These are phyloP conservation scores for sunflower (Helianthus annuus) DNA, from an alignment of 129 eudicot species.

Conservation along the genomic window HanXRQr2.0-SUNRISE NC_035444.2:68306589-68307088, in stretches of 20 bases:
- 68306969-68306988: slow-evolving; percentile 54
- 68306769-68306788: slow-evolving; percentile 96
- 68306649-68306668: not conserved
- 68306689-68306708: slow-evolving; percentile 75
- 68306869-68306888: slow-evolving; percentile 93
- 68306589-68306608: too few species aligned
- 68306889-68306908: slow-evolving; percentile 42
- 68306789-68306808: slow-evolving; percentile 90
- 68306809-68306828: slow-evolving; percentile 82
- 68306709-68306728: slow-evolving; percentile 81
- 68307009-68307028: slow-evolving; percentile 45
- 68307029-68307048: slow-evolving; percentile 51
- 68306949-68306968: not conserved
- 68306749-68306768: slow-evolving; percentile 94
- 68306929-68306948: too few species aligned
- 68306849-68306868: slow-evolving; percentile 70
- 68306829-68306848: slow-evolving; percentile 69
- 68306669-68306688: slow-evolving; percentile 63
- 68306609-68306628: too few species aligned
- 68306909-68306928: slow-evolving; percentile 2
- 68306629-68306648: too few species aligned
- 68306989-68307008: slow-evolving; percentile 51
- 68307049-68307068: slow-evolving; percentile 43
- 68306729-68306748: slow-evolving; percentile 92
- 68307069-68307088: slow-evolving; percentile 43